Percentiles rank a stretch among this genome's conserved stretches.
phyloP scores from a whole-genome alignment of 1,284 basidiomycete species.

The Ceratobasidium sp. region DNA sequence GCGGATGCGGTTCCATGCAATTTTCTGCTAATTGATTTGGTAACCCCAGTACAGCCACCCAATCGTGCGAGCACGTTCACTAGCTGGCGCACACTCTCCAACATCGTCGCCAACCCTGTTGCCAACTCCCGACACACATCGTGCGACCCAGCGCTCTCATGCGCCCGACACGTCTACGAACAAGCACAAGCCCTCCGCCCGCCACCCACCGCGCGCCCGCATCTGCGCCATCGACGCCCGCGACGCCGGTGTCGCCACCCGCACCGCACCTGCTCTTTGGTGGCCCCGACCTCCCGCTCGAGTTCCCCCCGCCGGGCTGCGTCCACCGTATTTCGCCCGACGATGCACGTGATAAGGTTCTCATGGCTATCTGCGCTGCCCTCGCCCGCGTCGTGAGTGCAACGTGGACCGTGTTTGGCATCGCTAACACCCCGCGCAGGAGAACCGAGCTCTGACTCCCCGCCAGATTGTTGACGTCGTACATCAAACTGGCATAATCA shows the following conservation, averaged over 20 bases:
- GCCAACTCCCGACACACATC: not conserved
- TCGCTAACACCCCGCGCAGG: slow-evolving; percentile 6
- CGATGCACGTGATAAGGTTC: slow-evolving; percentile 34
- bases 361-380: slow-evolving; percentile 39
- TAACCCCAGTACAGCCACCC: slow-evolving; percentile 12
- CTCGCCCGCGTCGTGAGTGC: slow-evolving; percentile 33
- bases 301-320: slow-evolving; percentile 21
- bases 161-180: not conserved
- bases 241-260: not conserved
- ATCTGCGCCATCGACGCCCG: slow-evolving; percentile 15
- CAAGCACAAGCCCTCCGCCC: not conserved
- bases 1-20: slow-evolving; percentile 25
- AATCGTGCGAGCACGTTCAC: not conserved
- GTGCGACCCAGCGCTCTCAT: not conserved
- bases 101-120: not conserved
- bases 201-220: not conserved
- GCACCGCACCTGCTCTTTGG: slow-evolving; percentile 13
- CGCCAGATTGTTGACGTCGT: slow-evolving; percentile 43
- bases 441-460: slow-evolving; percentile 42
- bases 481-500: slow-evolving; percentile 35
- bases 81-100: not conserved
- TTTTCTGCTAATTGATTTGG: slow-evolving; percentile 28
- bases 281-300: slow-evolving; percentile 4
- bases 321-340: slow-evolving; percentile 14
- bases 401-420: not conserved